These are phyloP conservation scores for Eutypa lata DNA, from an alignment of 2,329 filamentous ascomycete species.

Conservation along the genomic window DNA sequence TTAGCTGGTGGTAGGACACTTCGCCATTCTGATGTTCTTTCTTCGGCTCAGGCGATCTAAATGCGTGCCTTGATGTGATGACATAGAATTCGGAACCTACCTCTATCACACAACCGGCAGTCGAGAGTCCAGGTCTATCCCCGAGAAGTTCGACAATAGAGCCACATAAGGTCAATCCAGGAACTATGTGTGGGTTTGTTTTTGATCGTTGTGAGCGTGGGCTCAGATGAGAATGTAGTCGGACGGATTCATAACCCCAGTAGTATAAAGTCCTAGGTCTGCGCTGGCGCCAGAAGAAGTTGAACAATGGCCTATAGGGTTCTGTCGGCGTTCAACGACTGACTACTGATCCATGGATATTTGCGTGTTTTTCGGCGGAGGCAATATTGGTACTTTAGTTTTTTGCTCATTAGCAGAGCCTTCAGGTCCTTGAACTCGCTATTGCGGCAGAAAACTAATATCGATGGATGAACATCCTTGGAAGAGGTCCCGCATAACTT, in stretches of 20 bases:
- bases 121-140: too few species aligned
- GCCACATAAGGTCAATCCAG: not conserved
- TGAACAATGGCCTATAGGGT: not conserved
- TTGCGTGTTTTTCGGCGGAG: not conserved
- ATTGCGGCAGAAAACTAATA: constrained; percentile 4
- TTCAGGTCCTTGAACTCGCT: not conserved
- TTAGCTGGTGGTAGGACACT: too few species aligned
- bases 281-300: constrained; percentile 1
- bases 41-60: too few species aligned
- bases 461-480: constrained; percentile 1
- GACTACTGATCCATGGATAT: not conserved
- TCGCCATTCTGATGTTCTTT: too few species aligned
- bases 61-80: too few species aligned
- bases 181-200: not conserved
- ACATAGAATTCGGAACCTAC: too few species aligned
- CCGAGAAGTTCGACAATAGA: too few species aligned
- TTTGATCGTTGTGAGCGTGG: not conserved
- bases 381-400: constrained; percentile 3
- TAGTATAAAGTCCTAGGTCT: not conserved
- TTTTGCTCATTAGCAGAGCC: not conserved
- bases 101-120: too few species aligned
- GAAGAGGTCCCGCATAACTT: not conserved
- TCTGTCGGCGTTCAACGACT: not conserved
- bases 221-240: not conserved
- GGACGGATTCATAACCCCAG: not conserved